phyloP scores from a whole-genome alignment of 75 land plant species.

The Pinus albicaulis region DNA sequence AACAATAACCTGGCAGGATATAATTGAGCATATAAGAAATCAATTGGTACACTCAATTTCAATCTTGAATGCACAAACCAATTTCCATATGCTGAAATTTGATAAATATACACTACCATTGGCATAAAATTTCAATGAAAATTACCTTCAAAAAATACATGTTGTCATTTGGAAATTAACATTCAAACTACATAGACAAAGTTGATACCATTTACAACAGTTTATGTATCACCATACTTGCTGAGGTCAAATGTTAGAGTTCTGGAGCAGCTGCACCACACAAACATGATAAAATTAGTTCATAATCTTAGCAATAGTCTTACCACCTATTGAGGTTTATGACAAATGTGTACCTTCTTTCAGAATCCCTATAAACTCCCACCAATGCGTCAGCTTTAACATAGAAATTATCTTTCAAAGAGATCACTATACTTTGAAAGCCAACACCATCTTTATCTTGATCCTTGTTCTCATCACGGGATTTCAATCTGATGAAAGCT shows the following conservation, averaged over 20 bases:
- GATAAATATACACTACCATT: no score
- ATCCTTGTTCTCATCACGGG: slow-evolving; percentile 51
- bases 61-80: no score
- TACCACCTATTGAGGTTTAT: background rate
- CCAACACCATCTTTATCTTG: slow-evolving; percentile 46
- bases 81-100: no score
- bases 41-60: no score
- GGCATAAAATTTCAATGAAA: no score
- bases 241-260: slow-evolving; percentile 93
- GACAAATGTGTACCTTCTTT: slow-evolving; percentile 42
- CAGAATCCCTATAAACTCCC: slow-evolving; percentile 92
- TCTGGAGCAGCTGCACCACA: slow-evolving; percentile 84
- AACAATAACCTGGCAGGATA: no score
- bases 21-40: no score
- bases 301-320: background rate
- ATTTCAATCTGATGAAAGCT: slow-evolving; percentile 86
- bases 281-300: background rate
- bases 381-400: slow-evolving; percentile 99
- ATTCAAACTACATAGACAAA: no score
- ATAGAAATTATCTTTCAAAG: slow-evolving; percentile 92
- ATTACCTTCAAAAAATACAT: no score
- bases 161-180: no score
- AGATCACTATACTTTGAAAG: slow-evolving; percentile 96
- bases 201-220: no score
- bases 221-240: slow-evolving; percentile 60